Base-by-base conservation (phyloP, 1,284 basidiomycete species). In the Polyporus tsugae region DNA sequence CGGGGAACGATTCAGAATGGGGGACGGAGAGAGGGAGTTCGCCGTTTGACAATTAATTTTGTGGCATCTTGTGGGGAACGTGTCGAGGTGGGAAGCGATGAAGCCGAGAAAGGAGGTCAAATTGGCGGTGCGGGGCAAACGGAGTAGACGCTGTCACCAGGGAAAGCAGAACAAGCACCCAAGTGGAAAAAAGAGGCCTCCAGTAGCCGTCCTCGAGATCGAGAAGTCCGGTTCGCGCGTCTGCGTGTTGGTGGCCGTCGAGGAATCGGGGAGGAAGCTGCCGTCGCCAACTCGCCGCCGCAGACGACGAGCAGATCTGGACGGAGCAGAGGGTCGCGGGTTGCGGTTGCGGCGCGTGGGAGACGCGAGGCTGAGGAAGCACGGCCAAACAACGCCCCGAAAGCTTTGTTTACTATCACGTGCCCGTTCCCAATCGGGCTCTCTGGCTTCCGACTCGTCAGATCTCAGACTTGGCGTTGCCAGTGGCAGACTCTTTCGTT, bases 341-440 rank as follows among this genome's bases (percentile, higher is more conserved):
- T 59, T 22, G 36, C 57, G 19, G 57, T 38, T 22, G 38, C 22
- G 38, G 58, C 58, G 36, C n/a, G 58, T 36, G 58, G 58, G 36
- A 41, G 38, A 41, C 38, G 58, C 58, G 38, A 39, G 6, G 36
- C 58, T n/a, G n/a, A 15, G 38, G 36, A 62, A 22, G 61, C 61
- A 62, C 13, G 33, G 65, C 60, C 65, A 66, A 66, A 66, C 61
- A 66, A 66, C 65, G 61, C 60, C 60, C 49, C 49, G 52, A 2
- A 25, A 35, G 25, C 62, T 62, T 62, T 66, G 65, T 62, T 66
- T 58, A 59, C 42, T 22, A 36, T 66, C 65, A 66, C 65, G 65
- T 66, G 65, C 42, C 11, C 61, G 55, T 17, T 42, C 57, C 38
- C n/a, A 38, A 38, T 39, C 19, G 57, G 35, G 57, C 57, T n/a